Evolutionary conservation across 768 basidiomycete species (phyloP), one percentile per base, ranked within the genome.

Genomic region (Phlebiopsis gigantea): DNA sequence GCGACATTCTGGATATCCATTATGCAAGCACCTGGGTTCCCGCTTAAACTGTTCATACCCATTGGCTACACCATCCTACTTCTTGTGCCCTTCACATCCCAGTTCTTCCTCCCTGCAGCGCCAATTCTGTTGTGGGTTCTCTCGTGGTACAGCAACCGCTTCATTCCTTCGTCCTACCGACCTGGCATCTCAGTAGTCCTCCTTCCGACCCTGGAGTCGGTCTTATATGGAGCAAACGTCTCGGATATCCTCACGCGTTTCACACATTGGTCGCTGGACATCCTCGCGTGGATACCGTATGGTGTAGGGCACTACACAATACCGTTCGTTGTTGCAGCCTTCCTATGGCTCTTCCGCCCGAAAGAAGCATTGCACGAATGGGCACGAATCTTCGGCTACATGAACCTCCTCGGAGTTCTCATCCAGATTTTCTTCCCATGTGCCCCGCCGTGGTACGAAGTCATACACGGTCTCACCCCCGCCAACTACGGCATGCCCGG

Each of bases 141-240:
- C 57, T 80, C 84, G 2, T 98, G 85, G 72, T 98, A 88, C 75
- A 82, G 87, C 4, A 90, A 90, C 21, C 80, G 87, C 15, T 98
- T 90, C 73, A 90, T 98, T 54, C 91, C 94, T 0, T 75, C 79
- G 6, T 61, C 72, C 15, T 84, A 81, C 71, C 80, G 97, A 2
- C 97, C 97, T 0, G 72, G 78, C 24, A 90, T 98, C 25, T 93
- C 90, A 55, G 96, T 99, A 61, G 87, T 91, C 30, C 79, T 98
- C 9, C 85, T 99, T 5, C 96, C 97, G 0, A 96, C 96, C 0
- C 82, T 98, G 53, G 97, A 99, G 68, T 84, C 89, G 19, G 93
- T 97, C 26, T 79, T 98, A 4, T 98, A 97, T 69, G 97, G 97
- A 1, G 96, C 95, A 55, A 98, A 98, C 72, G 93, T 98, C 56